phyloP scores from a whole-genome alignment of 1,139 yeast genomes.

The Meyerozyma smithsonii region DNA sequence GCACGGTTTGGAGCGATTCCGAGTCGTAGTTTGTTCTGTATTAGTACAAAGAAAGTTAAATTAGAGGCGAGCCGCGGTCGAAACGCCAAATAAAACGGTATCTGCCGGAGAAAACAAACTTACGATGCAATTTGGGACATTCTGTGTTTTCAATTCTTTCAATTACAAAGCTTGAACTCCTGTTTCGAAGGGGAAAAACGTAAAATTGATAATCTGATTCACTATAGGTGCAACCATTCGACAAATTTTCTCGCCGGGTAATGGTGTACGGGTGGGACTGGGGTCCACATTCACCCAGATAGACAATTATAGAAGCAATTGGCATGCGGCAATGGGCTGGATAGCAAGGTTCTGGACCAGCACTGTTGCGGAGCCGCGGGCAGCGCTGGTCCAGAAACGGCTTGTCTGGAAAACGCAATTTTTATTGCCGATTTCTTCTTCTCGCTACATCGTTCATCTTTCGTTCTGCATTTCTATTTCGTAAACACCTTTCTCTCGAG shows the following conservation, averaged over 20 bases:
- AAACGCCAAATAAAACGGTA: background rate
- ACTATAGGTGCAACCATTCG: background rate
- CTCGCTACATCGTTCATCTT: background rate
- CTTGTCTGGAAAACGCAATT: no score
- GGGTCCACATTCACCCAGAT: no score
- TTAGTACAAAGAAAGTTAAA: constrained; percentile 6
- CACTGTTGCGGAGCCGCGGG: no score
- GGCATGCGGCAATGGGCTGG: no score
- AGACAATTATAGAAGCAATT: background rate
- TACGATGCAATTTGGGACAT: constrained; percentile 18
- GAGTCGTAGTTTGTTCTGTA: background rate
- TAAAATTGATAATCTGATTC: background rate
- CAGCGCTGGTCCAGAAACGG: no score
- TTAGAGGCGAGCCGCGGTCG: background rate
- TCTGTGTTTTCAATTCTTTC: background rate
- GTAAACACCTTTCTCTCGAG: constrained; percentile 62
- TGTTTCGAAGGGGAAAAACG: background rate
- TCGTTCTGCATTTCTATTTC: background rate
- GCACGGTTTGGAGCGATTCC: constrained; percentile 18
- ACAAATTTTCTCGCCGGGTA: constrained; percentile 3
- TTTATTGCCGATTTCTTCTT: background rate
- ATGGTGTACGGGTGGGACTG: background rate
- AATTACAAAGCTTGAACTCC: background rate
- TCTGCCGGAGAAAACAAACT: constrained; percentile 6
- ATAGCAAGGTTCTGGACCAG: no score